Conservation (phyloP, 768 basidiomycete genomes). For the Macrolepiota dolichaula region DNA sequence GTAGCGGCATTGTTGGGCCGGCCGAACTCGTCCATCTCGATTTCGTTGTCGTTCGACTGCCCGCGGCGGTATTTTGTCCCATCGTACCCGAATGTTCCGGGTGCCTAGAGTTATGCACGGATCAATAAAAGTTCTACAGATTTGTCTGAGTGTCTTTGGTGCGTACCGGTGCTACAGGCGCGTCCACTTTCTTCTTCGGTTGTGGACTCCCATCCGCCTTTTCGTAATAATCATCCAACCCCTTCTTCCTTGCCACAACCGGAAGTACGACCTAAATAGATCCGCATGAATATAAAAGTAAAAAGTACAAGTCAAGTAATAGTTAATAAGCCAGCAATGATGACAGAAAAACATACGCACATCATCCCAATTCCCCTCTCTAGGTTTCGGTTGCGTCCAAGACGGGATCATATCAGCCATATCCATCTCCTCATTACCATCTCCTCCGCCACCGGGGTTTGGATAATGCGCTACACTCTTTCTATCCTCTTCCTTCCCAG, state of each 20-base stretch:
- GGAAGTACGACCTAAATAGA: constrained; percentile 69
- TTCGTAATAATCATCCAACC: constrained; percentile 68
- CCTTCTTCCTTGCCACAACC: constrained; percentile 80
- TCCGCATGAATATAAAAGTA: background rate
- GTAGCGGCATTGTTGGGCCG: constrained; percentile 20
- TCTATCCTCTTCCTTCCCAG: constrained; percentile 41
- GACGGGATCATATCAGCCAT: constrained; percentile 76
- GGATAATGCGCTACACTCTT: constrained; percentile 70
- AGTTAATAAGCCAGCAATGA: constrained; percentile 5
- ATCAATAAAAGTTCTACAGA: background rate
- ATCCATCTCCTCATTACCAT: constrained; percentile 44
- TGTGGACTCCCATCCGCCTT: constrained; percentile 66
- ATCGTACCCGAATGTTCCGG: constrained; percentile 81
- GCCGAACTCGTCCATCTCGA: constrained; percentile 70
- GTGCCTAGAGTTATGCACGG: constrained; percentile 49
- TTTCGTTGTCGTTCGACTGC: constrained; percentile 36
- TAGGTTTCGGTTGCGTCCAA: constrained; percentile 73
- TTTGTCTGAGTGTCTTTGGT: background rate
- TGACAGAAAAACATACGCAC: constrained; percentile 32
- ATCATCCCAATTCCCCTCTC: constrained; percentile 82
- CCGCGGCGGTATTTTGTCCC: constrained; percentile 63
- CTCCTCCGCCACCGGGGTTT: constrained; percentile 43
- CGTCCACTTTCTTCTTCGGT: constrained; percentile 37
- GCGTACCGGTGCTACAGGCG: constrained; percentile 56
- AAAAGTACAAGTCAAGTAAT: constrained; percentile 9